Percentiles rank a stretch among this genome's conserved stretches.
phyloP scores from a whole-genome alignment of 192 early-diverging fungal species.

The Geranomyces michiganensis region DNA sequence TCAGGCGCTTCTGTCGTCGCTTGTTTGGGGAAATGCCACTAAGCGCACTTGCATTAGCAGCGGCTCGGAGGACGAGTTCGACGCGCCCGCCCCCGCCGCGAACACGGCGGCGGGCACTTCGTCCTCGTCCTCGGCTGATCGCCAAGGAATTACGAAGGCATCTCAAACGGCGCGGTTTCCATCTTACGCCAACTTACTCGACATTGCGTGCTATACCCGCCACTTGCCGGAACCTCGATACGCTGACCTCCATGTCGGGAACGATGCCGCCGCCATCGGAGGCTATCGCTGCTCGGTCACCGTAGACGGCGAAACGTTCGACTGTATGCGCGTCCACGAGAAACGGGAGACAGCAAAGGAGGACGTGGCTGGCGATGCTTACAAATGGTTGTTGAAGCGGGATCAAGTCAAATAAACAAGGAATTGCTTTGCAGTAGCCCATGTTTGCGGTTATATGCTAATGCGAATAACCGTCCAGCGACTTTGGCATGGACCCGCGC shows the following conservation, averaged over 20 bases:
- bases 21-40: not conserved
- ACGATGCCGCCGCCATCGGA: not conserved
- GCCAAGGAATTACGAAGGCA: too few species aligned
- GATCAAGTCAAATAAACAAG: too few species aligned
- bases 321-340: not conserved
- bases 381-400: not conserved
- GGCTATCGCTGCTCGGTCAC: not conserved
- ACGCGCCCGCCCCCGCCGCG: not conserved
- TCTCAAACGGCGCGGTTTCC: not conserved
- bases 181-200: not conserved
- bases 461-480: too few species aligned
- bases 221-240: not conserved
- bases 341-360: not conserved
- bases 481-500: too few species aligned
- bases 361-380: not conserved
- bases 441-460: too few species aligned
- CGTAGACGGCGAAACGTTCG: not conserved
- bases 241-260: not conserved
- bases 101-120: not conserved
- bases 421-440: too few species aligned
- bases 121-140: too few species aligned
- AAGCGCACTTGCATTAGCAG: not conserved
- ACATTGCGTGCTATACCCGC: not conserved
- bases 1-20: slow-evolving; percentile 1
- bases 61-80: not conserved